These are phyloP conservation scores for Theobroma cacao DNA, from an alignment of 345 rosid species.

Conservation along the genomic window DNA sequence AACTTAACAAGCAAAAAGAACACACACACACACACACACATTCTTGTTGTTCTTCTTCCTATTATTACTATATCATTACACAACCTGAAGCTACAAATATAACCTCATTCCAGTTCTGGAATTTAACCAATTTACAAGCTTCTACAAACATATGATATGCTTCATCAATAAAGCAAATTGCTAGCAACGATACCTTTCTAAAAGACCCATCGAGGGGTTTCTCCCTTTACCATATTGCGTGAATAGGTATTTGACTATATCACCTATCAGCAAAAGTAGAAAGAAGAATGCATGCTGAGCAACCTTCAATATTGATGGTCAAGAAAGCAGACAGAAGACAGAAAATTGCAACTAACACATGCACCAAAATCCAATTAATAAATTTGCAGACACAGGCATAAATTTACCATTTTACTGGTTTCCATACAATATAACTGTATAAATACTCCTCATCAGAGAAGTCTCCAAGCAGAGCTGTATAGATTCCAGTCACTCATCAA, in stretches of 20 bases:
- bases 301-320: background rate
- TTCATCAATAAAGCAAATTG: background rate
- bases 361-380: background rate
- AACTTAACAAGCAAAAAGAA: background rate
- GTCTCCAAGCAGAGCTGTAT: background rate
- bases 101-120: background rate
- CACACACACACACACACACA: background rate
- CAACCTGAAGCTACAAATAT: background rate
- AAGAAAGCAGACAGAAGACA: background rate
- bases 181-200: conserved; percentile 56
- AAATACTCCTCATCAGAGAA: background rate
- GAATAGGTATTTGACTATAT: conserved; percentile 73
- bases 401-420: background rate
- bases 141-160: background rate
- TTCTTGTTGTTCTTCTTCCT: background rate
- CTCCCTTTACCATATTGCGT: conserved; percentile 67
- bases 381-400: background rate
- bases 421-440: background rate
- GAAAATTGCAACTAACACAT: background rate
- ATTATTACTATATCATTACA: background rate
- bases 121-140: background rate
- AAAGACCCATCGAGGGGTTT: conserved; percentile 58
- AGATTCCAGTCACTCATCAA: background rate
- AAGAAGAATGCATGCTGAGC: background rate
- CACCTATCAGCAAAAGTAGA: conserved; percentile 39